Percentiles rank a stretch among this genome's conserved stretches.
These are phyloP conservation scores for Colletotrichum sp. DNA, from an alignment of 2,329 filamentous ascomycete species.

Conservation along the genomic window DNA sequence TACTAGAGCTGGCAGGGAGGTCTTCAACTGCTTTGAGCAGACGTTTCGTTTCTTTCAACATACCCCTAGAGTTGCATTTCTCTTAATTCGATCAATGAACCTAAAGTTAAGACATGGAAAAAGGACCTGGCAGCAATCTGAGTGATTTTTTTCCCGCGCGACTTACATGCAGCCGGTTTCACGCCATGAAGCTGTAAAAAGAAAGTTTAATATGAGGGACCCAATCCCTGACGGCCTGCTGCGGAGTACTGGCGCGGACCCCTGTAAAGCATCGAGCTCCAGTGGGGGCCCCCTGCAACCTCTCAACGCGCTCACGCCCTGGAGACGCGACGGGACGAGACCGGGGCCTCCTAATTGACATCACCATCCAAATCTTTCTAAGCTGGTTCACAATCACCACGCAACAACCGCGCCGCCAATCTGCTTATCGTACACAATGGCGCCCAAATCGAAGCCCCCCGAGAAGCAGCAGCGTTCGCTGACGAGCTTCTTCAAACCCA, in stretches of 20 bases:
- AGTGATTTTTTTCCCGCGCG: not conserved
- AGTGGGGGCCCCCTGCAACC: conserved; percentile 5
- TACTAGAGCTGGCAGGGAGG: not conserved
- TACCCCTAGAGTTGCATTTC: not conserved
- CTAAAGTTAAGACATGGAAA: not conserved
- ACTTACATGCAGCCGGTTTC: not conserved
- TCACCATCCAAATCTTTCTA: not conserved
- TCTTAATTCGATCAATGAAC: not conserved
- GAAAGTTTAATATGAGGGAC: conserved; percentile 14
- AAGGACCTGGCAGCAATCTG: not conserved
- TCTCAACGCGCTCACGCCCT: conserved; percentile 16
- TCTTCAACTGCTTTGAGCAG: not conserved
- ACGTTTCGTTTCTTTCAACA: not conserved
- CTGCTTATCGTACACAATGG: not conserved
- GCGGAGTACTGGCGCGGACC: not conserved
- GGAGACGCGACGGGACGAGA: conserved; percentile 14
- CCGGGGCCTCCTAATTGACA: conserved; percentile 8
- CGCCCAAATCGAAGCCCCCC: conserved; percentile 34
- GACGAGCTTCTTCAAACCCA: conserved; percentile 82
- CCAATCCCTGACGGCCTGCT: not conserved
- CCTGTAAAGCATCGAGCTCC: not conserved
- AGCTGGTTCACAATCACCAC: not conserved
- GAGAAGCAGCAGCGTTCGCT: conserved; percentile 80
- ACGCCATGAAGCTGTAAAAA: conserved; percentile 9
- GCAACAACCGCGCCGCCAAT: not conserved